phyloP scores from a whole-genome alignment of 2,329 filamentous ascomycete species.

The Pyrenochaeta sp. region DNA sequence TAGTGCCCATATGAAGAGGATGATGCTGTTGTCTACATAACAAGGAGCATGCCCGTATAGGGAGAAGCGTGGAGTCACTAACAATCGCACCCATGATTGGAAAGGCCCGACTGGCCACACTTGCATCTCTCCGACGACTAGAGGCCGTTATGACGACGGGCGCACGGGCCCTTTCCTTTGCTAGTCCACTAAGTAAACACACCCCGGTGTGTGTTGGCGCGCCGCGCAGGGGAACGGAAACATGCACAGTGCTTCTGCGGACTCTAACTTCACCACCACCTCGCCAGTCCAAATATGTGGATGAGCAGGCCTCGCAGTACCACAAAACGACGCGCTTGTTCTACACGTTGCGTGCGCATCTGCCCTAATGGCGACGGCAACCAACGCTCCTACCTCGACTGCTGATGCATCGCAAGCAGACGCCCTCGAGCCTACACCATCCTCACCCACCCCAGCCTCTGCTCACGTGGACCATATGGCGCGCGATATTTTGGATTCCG shows the following conservation, averaged over 20 bases:
- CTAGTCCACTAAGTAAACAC: constrained; percentile 5
- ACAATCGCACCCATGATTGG: too few species aligned
- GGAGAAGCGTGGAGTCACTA: too few species aligned
- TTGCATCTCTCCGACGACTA: constrained; percentile 3
- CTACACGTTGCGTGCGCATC: constrained; percentile 25
- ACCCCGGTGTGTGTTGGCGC: constrained; percentile 25
- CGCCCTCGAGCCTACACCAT: constrained; percentile 23
- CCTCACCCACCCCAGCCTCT: constrained; percentile 22
- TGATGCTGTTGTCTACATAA: too few species aligned
- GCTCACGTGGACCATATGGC: constrained; percentile 32
- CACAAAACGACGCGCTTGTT: constrained; percentile 26
- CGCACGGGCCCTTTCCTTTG: constrained; percentile 14
- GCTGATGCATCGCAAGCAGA: constrained; percentile 37
- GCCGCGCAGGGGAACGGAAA: constrained; percentile 15
- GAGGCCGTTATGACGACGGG: constrained; percentile 6
- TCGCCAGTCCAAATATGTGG: constrained; percentile 31
- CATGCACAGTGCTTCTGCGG: constrained; percentile 11
- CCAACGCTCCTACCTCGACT: constrained; percentile 30
- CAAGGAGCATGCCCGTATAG: too few species aligned
- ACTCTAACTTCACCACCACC: constrained; percentile 17
- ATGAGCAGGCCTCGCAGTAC: constrained; percentile 21
- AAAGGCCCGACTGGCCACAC: not conserved
- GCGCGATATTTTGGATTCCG: constrained; percentile 36
- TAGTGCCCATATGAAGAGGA: too few species aligned
- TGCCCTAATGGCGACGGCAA: constrained; percentile 33